Base-by-base conservation (phyloP, 768 basidiomycete species). In the Mycena olivaceomarginata region DNA sequence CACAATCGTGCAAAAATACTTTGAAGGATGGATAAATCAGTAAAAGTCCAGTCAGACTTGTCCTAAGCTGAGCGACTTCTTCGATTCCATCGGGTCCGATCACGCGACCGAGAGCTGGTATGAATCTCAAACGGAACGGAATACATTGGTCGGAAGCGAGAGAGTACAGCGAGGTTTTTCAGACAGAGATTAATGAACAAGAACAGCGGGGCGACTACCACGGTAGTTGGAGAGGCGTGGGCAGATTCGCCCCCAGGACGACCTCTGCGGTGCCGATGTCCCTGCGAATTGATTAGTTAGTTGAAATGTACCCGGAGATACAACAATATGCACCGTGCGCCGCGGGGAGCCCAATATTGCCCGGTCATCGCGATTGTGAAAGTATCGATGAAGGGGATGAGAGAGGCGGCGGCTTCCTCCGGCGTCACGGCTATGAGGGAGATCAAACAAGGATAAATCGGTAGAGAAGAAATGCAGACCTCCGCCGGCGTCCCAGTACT, bases 261-360 rank as follows among this genome's bases (percentile, higher is more conserved):
- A 83, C 83, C 68, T 88, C 86, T 16, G 87, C 88, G 72, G 88
- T 86, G 0, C 88, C 88, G 63, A 90, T 89, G 57, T 89, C 90
- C 66, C 88, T 88, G 63, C 62, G 16, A 46, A 65, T 41, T 41
- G 76, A 31, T 31, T 1, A 25, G n/a, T n/a, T n/a, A n/a, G 31
- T 22, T 40, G n/a, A 11, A 18, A 25, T 40, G 10, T 2, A 65
- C 5, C 25, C 45, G 45, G 13, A 16, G 53, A 5, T 72, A 39
- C 25, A 51, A 2, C 15, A 11, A 62, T 9, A 70, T 81, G 48
- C 57, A 87, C 86, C 85, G 77, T n/a, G 87, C 83, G 7, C 87
- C 88, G 79, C 88, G 85, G 20, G 89, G 89, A 7, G 89, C 89
- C 89, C 89, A 90, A 72, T 87, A 87, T 62, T 87, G 84, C 8